phyloP scores from a whole-genome alignment of 345 rosid species.

The Cardamine resedifolia region DNA sequence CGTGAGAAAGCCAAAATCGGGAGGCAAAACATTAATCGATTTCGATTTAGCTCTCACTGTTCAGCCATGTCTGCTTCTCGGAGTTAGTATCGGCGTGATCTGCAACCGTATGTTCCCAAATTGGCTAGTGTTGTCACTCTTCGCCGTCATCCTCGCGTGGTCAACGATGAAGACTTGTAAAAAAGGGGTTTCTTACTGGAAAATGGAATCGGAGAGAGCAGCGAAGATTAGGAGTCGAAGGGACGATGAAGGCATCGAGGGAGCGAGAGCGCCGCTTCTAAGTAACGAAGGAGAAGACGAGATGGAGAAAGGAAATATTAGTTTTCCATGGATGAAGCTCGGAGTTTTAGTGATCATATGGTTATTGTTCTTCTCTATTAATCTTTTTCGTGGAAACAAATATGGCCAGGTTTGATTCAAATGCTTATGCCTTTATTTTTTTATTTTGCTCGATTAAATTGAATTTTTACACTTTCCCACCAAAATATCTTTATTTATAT shows the following conservation, averaged over 20 bases:
- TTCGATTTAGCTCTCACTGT: slow-evolving; percentile 63
- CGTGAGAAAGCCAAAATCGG: slow-evolving; percentile 38
- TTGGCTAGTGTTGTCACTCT: slow-evolving; percentile 62
- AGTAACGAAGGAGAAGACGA: slow-evolving; percentile 2
- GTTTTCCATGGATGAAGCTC: slow-evolving; percentile 65
- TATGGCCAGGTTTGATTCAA: slow-evolving; percentile 46
- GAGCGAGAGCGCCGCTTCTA: slow-evolving; percentile 41
- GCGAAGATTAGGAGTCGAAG: slow-evolving; percentile 24
- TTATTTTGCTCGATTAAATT: not conserved
- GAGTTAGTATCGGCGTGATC: slow-evolving; percentile 73
- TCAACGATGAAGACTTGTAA: slow-evolving; percentile 63
- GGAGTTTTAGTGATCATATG: slow-evolving; percentile 58
- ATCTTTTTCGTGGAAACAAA: slow-evolving; percentile 63
- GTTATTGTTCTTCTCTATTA: slow-evolving; percentile 57
- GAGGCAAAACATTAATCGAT: slow-evolving; percentile 49
- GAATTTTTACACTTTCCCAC: not conserved
- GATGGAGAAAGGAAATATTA: not conserved
- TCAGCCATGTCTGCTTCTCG: slow-evolving; percentile 70
- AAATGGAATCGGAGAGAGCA: slow-evolving; percentile 48
- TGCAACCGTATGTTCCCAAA: slow-evolving; percentile 66
- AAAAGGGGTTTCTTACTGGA: slow-evolving; percentile 57
- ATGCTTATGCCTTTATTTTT: not conserved
- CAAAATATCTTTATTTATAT: not conserved
- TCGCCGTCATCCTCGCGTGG: slow-evolving; percentile 67
- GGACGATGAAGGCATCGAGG: slow-evolving; percentile 31